These are phyloP conservation scores for Lantana camara DNA, from an alignment of 257 asterid genomes.

Conservation along the genomic window DNA sequence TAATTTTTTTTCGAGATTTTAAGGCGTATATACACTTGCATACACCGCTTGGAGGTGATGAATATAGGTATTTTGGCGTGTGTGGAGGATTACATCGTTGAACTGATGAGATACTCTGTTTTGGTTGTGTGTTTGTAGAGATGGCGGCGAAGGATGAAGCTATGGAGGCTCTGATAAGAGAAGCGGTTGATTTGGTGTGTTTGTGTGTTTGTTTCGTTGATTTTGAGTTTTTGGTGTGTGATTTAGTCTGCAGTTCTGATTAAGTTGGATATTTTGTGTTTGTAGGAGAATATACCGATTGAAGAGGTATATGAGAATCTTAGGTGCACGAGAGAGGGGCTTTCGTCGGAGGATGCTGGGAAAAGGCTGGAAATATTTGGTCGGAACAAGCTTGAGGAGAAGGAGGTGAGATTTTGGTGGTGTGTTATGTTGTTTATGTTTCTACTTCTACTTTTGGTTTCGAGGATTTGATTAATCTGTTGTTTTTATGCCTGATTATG, in stretches of 20 bases:
- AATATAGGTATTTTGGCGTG: neutral
- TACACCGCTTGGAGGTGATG: neutral
- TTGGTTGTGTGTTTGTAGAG: slow-evolving; percentile 21
- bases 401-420: slow-evolving; percentile 43
- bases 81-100: neutral
- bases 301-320: slow-evolving; percentile 67
- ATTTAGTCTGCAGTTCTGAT: neutral
- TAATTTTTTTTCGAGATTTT: neutral
- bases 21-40: neutral
- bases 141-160: slow-evolving; percentile 65
- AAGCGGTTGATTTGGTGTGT: slow-evolving; percentile 69
- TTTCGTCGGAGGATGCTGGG: slow-evolving; percentile 49
- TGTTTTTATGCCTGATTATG: slow-evolving; percentile 13
- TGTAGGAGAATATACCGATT: slow-evolving; percentile 65
- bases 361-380: slow-evolving; percentile 66
- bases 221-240: neutral
- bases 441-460: neutral
- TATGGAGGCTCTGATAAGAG: slow-evolving; percentile 66
- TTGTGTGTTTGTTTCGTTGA: neutral
- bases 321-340: slow-evolving; percentile 63
- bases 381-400: slow-evolving; percentile 74
- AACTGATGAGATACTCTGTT: neutral
- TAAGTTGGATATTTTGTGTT: slow-evolving; percentile 7
- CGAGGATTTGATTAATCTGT: neutral
- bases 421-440: neutral